A percentile compares a stretch with the other conserved stretches of the same genome.
Evolutionary conservation across 108 stramenopile species (phyloP).

Genomic region (Cyclotella atomus): DNA sequence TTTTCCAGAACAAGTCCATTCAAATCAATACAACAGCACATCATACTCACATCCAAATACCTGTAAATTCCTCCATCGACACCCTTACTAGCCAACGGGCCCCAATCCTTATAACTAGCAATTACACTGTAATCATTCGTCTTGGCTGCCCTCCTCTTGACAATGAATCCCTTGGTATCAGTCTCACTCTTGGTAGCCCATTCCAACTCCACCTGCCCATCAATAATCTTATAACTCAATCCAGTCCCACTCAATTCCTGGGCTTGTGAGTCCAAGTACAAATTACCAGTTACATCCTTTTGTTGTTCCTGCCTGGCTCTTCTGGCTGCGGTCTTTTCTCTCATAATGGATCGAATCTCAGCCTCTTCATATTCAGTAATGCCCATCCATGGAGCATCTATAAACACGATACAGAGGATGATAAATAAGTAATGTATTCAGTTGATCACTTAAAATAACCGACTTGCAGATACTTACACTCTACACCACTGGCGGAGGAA

Average conservation of each 20-base stretch:
- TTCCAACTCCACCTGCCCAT: slow-evolving; percentile 78
- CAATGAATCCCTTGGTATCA: slow-evolving; percentile 79
- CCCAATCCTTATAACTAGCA: slow-evolving; percentile 77
- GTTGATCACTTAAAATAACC: no score
- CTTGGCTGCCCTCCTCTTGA: slow-evolving; percentile 86
- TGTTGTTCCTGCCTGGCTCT: slow-evolving; percentile 72
- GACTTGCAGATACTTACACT: no score
- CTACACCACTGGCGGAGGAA: slow-evolving; percentile 72
- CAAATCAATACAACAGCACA: neutral
- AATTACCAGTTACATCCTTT: slow-evolving; percentile 60
- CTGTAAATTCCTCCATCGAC: slow-evolving; percentile 78
- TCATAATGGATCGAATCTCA: slow-evolving; percentile 67
- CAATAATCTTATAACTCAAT: slow-evolving; percentile 70
- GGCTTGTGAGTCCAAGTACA: slow-evolving; percentile 76
- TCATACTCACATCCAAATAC: slow-evolving; percentile 56
- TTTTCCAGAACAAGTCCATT: neutral
- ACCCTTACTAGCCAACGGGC: slow-evolving; percentile 78
- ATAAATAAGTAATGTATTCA: no score
- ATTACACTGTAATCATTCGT: slow-evolving; percentile 73
- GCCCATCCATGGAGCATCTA: slow-evolving; percentile 93
- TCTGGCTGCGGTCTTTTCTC: slow-evolving; percentile 76
- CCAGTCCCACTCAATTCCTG: slow-evolving; percentile 88
- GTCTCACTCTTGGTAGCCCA: slow-evolving; percentile 82
- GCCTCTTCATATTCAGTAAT: slow-evolving; percentile 74
- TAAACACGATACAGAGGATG: no score